Conservation (phyloP, 2,329 filamentous ascomycete genomes). For the Pyricularia sp. region DNA sequence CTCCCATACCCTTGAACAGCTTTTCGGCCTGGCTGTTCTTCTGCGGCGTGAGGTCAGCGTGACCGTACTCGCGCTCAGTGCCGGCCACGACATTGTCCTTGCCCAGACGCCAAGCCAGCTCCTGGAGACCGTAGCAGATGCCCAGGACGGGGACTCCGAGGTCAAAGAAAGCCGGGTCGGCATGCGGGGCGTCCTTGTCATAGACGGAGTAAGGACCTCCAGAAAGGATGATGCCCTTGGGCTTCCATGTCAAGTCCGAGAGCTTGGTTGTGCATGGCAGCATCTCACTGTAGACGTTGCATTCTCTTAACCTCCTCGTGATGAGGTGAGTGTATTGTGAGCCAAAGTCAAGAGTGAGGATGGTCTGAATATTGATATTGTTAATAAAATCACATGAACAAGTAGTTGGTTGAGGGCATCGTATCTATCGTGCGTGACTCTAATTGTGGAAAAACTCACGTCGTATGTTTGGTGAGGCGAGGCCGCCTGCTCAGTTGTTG, state of each 20-base stretch:
- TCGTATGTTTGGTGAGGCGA: constrained; percentile 5
- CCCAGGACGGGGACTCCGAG: constrained; percentile 21
- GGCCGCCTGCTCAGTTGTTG: constrained; percentile 1
- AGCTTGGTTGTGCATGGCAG: constrained; percentile 77
- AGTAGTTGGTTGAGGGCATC: not conserved
- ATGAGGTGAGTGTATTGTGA: constrained; percentile 66
- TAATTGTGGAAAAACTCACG: not conserved
- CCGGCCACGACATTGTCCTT: constrained; percentile 21
- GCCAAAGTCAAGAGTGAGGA: constrained; percentile 59
- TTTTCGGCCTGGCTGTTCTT: constrained; percentile 51
- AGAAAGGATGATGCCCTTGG: constrained; percentile 70
- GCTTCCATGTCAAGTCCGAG: constrained; percentile 61
- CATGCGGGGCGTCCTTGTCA: constrained; percentile 58
- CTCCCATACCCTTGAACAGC: constrained; percentile 65
- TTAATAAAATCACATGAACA: not conserved
- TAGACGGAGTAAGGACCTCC: constrained; percentile 72
- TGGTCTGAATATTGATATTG: constrained; percentile 33
- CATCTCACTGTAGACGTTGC: constrained; percentile 60
- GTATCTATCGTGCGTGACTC: not conserved
- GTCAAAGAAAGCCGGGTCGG: constrained; percentile 71
- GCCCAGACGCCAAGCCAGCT: constrained; percentile 59
- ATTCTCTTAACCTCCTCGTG: constrained; percentile 56
- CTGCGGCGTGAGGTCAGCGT: constrained; percentile 3
- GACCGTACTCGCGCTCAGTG: constrained; percentile 13
- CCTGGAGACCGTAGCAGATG: constrained; percentile 39